Evolutionary conservation across 441 rosid species (phyloP).

Genomic region (Mallotus japonicus): DNA sequence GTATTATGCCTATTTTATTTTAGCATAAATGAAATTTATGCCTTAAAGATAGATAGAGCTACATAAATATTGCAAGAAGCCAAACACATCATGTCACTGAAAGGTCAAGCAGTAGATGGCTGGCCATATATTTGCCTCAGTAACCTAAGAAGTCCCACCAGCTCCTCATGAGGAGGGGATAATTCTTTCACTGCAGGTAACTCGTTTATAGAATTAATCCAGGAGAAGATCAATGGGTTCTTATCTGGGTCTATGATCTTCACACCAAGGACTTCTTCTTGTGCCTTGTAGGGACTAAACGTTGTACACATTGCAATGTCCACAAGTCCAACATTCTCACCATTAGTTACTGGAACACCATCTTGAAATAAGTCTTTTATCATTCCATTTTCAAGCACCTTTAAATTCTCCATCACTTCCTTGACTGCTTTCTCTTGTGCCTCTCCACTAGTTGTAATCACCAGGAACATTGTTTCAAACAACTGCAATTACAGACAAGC

Average conservation of each 20-base stretch:
- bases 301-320: slow-evolving; percentile 29
- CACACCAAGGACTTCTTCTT: slow-evolving; percentile 32
- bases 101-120: no score
- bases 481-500: slow-evolving; percentile 20
- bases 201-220: no score
- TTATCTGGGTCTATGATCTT: slow-evolving; percentile 25
- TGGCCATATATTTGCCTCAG: no score
- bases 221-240: no score
- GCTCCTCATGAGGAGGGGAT: no score
- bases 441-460: slow-evolving; percentile 31
- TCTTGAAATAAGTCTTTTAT: slow-evolving; percentile 17
- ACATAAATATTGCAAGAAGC: no score
- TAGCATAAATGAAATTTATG: no score
- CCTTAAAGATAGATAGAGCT: no score
- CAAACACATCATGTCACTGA: no score
- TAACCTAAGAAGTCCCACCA: no score
- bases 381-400: slow-evolving; percentile 42
- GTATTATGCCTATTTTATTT: no score
- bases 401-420: slow-evolving; percentile 36
- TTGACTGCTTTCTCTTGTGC: slow-evolving; percentile 31
- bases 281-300: slow-evolving; percentile 29
- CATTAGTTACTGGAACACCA: neutral
- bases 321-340: neutral
- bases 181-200: no score
- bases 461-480: slow-evolving; percentile 14